A percentile compares a stretch with the other conserved stretches of the same genome.
phyloP scores from a whole-genome alignment of 2,329 filamentous ascomycete species.

The Botrytis paeoniae region DNA sequence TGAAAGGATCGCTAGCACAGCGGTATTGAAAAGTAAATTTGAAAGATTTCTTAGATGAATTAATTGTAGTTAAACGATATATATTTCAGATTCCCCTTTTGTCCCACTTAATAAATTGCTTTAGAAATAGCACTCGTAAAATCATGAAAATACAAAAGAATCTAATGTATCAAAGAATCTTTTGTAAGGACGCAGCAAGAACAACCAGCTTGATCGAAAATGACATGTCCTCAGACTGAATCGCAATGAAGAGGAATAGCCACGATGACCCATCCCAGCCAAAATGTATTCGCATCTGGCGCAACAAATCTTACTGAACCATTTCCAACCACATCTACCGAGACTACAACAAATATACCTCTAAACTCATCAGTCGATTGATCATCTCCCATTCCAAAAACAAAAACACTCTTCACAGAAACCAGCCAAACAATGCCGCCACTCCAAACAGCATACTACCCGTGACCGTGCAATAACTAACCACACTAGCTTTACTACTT shows the following conservation, averaged over 20 bases:
- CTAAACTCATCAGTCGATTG: not conserved
- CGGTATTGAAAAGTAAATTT: not conserved
- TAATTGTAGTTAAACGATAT: not conserved
- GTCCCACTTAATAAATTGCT: not conserved
- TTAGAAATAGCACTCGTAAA: not conserved
- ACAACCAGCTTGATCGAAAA: not conserved
- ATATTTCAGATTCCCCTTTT: not conserved
- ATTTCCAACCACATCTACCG: not conserved
- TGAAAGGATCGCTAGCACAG: not conserved
- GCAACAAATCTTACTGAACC: not conserved
- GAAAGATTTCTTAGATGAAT: not conserved
- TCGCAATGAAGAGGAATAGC: not conserved
- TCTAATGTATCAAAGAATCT: not conserved
- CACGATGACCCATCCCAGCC: too few species aligned
- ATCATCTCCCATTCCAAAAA: too few species aligned
- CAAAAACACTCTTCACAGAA: not conserved
- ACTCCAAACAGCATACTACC: not conserved
- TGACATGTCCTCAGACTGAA: not conserved
- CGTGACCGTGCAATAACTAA: slow-evolving; percentile 5
- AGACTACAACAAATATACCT: not conserved
- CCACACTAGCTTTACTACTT: not conserved
- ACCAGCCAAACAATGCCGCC: slow-evolving; percentile 7
- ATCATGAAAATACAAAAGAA: too few species aligned
- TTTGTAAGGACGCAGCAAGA: not conserved
- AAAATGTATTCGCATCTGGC: not conserved